Evolutionary conservation across 1,139 yeast species (phyloP), one percentile per base, ranked within the genome.

Genomic region (Arxiozyma bovina): DNA sequence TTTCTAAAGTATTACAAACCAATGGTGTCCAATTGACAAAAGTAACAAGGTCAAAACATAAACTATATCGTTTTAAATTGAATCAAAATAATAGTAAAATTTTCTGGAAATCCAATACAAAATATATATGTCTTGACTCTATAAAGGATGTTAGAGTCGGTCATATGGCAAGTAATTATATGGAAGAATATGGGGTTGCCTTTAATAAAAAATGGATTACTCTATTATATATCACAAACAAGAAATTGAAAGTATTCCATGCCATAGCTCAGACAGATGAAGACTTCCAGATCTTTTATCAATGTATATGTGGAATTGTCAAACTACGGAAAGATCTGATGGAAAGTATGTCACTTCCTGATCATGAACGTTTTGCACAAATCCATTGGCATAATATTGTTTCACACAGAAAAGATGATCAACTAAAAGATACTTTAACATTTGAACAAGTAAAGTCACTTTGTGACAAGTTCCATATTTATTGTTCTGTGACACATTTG

Each of bases 171-270:
- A 76, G 79, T 30, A 86, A 87, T 59, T 91, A 89, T 65, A 74
- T 96, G 56, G 96, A 91, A 64, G 96, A 88, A 67, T 78, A 87
- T 59, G 84, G 85, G 50, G 78, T 90, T 1, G 79, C 91, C 1
- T 79, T 78, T 53, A 82, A 82, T 50, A 73, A 75, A 17, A 73
- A 80, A 21, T 93, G 99, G 99, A 77, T 88, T 1, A 84, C 96
- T 0, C 79, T 93, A 40, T 80, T 88, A 17, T 91, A 88, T 65
- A 73, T 74, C 20, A 66, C 67, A 7, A 65, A 71, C 11, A 77
- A 79, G 60, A 79, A 79, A 56, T 72, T 80, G 54, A 84, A 85
- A 58, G 82, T 82, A 1, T 69, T 93, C 52, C 97, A 93, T 72
- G 71, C 90, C 40, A 81, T 91, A 17, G 89, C 96, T 0, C 79